Conservation (phyloP, 2,329 filamentous ascomycete species). For the Phaeomoniella chlamydospora region DNA sequence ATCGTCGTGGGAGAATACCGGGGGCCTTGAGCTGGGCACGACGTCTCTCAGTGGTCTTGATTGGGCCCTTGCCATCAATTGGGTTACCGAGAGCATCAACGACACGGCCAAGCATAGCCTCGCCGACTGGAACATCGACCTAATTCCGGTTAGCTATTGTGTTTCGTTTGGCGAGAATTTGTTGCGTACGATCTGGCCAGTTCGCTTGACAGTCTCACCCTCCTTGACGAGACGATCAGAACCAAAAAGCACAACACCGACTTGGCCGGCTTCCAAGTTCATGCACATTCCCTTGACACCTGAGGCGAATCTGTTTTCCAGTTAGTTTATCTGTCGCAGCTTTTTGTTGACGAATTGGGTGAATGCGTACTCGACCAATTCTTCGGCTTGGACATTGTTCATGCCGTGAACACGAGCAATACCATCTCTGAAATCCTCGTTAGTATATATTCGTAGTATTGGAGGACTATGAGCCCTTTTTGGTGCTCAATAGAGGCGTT, state of each 20-base stretch:
- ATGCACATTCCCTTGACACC: slow-evolving; percentile 99
- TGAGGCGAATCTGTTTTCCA: slow-evolving; percentile 71
- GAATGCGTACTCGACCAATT: slow-evolving; percentile 99
- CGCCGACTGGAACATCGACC: slow-evolving; percentile 93
- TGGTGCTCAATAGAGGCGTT: slow-evolving; percentile 18
- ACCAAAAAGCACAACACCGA: slow-evolving; percentile 99
- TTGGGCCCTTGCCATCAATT: slow-evolving; percentile 96
- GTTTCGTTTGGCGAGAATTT: slow-evolving; percentile 5
- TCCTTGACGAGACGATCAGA: slow-evolving; percentile 99
- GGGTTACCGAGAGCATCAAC: slow-evolving; percentile 97
- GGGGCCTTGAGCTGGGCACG: slow-evolving; percentile 99
- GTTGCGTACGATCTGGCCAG: slow-evolving; percentile 81
- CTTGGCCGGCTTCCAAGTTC: slow-evolving; percentile 99
- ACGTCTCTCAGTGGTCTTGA: slow-evolving; percentile 81
- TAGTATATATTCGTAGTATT: slow-evolving; percentile 15
- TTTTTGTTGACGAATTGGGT: slow-evolving; percentile 7
- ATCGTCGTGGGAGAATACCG: slow-evolving; percentile 90
- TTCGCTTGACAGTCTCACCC: slow-evolving; percentile 99
- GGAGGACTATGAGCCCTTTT: slow-evolving; percentile 17
- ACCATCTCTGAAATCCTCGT: slow-evolving; percentile 78
- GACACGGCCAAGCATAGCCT: slow-evolving; percentile 90
- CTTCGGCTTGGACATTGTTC: slow-evolving; percentile 99
- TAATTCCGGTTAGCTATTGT: slow-evolving; percentile 23
- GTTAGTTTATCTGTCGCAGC: neutral
- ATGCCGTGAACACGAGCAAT: slow-evolving; percentile 99